Evolutionary conservation across 2,329 filamentous ascomycete species (phyloP).

Genomic region (Aureobasidium sp.): DNA sequence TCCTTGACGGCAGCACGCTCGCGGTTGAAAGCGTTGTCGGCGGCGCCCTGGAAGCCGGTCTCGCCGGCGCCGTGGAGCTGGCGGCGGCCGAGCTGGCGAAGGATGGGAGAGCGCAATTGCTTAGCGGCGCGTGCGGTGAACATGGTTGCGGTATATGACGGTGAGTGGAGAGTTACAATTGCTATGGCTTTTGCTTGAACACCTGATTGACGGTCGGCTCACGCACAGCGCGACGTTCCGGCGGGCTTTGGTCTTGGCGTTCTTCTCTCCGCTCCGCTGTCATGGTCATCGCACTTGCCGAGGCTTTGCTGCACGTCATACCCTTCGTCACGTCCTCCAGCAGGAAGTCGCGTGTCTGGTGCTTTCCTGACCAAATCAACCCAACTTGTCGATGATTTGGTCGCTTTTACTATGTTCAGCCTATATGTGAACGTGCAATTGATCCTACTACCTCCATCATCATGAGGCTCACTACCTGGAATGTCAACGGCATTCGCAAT

Average conservation of each 20-base stretch:
- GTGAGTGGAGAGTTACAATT: not conserved
- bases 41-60: slow-evolving; percentile 45
- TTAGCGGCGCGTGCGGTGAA: slow-evolving; percentile 16
- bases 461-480: slow-evolving; percentile 38
- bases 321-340: not conserved
- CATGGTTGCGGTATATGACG: slow-evolving; percentile 15
- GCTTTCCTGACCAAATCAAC: not conserved
- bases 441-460: slow-evolving; percentile 15
- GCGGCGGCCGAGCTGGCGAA: slow-evolving; percentile 24
- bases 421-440: not conserved
- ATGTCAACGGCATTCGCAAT: slow-evolving; percentile 49
- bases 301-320: not conserved
- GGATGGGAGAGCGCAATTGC: slow-evolving; percentile 21
- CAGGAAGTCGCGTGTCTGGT: not conserved
- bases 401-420: not conserved
- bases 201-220: slow-evolving; percentile 2
- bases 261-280: not conserved
- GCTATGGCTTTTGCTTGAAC: slow-evolving; percentile 3
- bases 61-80: slow-evolving; percentile 21
- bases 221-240: not conserved
- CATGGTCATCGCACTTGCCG: not conserved
- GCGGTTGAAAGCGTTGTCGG: slow-evolving; percentile 87
- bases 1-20: slow-evolving; percentile 87
- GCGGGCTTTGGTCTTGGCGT: not conserved
- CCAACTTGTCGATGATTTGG: not conserved